A percentile compares a stretch with the other conserved stretches of the same genome.
Evolutionary conservation across 2,329 filamentous ascomycete species (phyloP).

Genomic region (Botryosphaeria dothidea): DNA sequence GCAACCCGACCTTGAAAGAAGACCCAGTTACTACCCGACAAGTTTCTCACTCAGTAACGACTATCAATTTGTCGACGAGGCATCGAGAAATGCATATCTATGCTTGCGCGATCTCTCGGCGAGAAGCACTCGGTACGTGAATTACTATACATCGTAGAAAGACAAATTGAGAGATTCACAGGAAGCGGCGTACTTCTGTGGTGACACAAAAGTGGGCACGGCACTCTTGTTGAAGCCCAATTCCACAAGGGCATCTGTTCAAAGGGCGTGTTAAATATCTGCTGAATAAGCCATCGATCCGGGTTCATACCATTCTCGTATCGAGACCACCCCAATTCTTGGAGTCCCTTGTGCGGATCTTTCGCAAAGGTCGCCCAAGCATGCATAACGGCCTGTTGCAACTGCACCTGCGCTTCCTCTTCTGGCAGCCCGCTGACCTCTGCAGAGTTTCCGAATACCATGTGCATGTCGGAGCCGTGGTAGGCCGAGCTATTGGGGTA

Average conservation of each 20-base stretch:
- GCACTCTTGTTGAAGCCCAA: not conserved
- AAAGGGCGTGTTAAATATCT: no score
- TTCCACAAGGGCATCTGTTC: not conserved
- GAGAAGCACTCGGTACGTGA: no score
- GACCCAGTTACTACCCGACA: no score
- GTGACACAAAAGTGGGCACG: not conserved
- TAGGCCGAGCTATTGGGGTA: constrained; percentile 40
- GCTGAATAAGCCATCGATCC: not conserved
- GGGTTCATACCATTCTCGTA: constrained; percentile 23
- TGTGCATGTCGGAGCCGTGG: constrained; percentile 37
- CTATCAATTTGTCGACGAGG: no score
- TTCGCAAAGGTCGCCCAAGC: constrained; percentile 37
- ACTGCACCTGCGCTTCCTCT: constrained; percentile 29
- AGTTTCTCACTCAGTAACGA: no score
- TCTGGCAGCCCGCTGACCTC: constrained; percentile 28
- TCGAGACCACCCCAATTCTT: constrained; percentile 34
- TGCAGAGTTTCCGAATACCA: constrained; percentile 36
- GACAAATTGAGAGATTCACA: not conserved
- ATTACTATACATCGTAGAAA: not conserved
- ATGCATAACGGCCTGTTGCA: constrained; percentile 35
- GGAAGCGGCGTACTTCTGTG: not conserved
- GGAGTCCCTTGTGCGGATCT: constrained; percentile 32
- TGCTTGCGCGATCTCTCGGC: no score
- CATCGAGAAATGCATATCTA: no score
- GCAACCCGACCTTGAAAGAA: no score